phyloP scores from a whole-genome alignment of 2,329 filamentous ascomycete genomes.

The Phialemonium atrogriseum region DNA sequence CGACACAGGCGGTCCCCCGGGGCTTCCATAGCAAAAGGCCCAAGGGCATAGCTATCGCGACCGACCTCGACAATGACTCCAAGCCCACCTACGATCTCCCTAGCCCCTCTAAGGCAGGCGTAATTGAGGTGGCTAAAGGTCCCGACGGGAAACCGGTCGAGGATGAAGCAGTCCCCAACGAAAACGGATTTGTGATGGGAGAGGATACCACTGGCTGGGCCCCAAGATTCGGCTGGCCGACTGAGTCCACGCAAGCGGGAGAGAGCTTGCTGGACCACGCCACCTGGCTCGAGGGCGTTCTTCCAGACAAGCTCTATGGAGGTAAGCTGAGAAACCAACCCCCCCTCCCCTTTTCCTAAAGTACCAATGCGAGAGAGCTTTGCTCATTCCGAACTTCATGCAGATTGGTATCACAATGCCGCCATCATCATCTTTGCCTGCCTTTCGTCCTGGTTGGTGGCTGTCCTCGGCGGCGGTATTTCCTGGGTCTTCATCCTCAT shows the following conservation, averaged over 20 bases:
- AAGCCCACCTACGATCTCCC: constrained; percentile 69
- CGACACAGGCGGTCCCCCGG: constrained; percentile 49
- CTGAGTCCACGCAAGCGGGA: constrained; percentile 44
- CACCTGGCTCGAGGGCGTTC: constrained; percentile 73
- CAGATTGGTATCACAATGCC: constrained; percentile 97
- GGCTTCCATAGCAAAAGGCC: constrained; percentile 53
- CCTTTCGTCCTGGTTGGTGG: constrained; percentile 81
- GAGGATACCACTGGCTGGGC: constrained; percentile 69
- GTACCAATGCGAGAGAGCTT: too few relatives aligned
- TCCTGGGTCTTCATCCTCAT: constrained; percentile 92
- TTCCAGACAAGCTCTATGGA: constrained; percentile 87
- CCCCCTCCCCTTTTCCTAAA: too few relatives aligned
- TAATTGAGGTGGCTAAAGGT: constrained; percentile 45
- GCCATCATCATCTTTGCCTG: constrained; percentile 92
- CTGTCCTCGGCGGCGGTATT: constrained; percentile 80
- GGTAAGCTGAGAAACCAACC: too few relatives aligned
- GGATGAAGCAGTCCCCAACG: constrained; percentile 44
- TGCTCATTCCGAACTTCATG: constrained; percentile 8
- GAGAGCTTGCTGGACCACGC: constrained; percentile 78
- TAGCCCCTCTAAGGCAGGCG: constrained; percentile 61
- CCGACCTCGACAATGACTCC: constrained; percentile 69
- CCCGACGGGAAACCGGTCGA: constrained; percentile 36
- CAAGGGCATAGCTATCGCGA: constrained; percentile 63
- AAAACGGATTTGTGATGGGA: constrained; percentile 45
- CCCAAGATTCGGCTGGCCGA: constrained; percentile 69